These are phyloP conservation scores for Fusarium anthophilum DNA, from an alignment of 2,329 filamentous ascomycete genomes.

Conservation along the genomic window DNA sequence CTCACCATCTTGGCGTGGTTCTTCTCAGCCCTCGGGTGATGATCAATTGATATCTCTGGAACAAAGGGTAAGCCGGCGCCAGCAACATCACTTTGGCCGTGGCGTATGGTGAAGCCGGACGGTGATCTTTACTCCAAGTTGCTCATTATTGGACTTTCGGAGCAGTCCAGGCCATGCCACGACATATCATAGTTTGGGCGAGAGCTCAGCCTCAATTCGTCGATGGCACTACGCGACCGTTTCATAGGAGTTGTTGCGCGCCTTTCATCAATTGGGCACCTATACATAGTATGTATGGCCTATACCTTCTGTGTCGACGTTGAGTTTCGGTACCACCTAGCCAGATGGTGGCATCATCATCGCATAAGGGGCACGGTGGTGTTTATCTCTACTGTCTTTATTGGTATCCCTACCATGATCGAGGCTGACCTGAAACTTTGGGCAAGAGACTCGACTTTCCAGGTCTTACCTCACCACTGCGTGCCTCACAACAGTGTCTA, in stretches of 20 bases:
- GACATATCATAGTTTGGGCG: constrained; percentile 1
- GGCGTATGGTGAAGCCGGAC: not conserved
- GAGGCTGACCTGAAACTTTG: not conserved
- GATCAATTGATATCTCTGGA: not conserved
- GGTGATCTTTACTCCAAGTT: constrained; percentile 14
- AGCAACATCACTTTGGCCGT: not conserved
- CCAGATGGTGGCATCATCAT: not conserved
- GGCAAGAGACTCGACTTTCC: not conserved
- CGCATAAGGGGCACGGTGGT: not conserved
- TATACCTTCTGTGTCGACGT: not conserved
- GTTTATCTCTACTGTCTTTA: not conserved
- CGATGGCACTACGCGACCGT: not conserved
- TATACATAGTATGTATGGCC: not conserved
- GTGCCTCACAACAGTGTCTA: not conserved
- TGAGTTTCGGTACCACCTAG: not conserved
- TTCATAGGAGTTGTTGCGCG: not conserved
- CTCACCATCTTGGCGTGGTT: not conserved
- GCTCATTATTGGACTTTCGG: not conserved
- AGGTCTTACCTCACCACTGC: not conserved
- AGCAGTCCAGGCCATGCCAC: constrained; percentile 23
- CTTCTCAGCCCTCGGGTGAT: not conserved
- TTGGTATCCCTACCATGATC: not conserved
- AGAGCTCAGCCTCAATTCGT: constrained; percentile 8
- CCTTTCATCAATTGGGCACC: not conserved
- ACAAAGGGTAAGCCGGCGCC: not conserved